These are phyloP conservation scores for Mucor saturninus DNA, from an alignment of 371 early-diverging fungal genomes.

Conservation along the genomic window DNA sequence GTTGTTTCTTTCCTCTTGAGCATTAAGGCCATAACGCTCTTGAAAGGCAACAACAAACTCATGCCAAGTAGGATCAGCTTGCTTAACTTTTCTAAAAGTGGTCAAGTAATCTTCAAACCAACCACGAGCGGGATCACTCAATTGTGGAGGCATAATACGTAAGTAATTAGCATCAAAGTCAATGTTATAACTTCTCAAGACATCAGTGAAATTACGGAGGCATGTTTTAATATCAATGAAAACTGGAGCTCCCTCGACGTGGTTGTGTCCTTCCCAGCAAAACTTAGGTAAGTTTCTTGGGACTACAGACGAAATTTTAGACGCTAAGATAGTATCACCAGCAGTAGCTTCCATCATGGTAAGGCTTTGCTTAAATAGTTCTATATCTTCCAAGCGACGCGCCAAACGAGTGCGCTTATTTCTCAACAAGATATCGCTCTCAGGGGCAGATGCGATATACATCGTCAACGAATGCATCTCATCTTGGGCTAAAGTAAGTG, in stretches of 20 bases:
- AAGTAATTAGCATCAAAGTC: constrained; percentile 2
- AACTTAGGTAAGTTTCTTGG: too few species aligned
- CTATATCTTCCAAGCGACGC: too few species aligned
- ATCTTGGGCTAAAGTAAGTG: too few species aligned
- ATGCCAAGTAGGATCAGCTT: background rate
- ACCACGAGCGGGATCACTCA: background rate
- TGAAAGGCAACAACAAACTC: constrained; percentile 1
- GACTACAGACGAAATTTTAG: too few species aligned
- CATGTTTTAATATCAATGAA: constrained; percentile 7
- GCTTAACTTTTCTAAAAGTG: background rate
- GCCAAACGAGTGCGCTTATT: too few species aligned
- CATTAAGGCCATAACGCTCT: constrained; percentile 3
- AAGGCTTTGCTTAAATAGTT: too few species aligned
- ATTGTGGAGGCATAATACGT: constrained; percentile 9
- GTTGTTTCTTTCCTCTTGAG: background rate
- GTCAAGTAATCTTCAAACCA: constrained; percentile 8
- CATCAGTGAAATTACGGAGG: constrained; percentile 8
- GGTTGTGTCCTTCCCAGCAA: too few species aligned
- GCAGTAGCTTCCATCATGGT: too few species aligned
- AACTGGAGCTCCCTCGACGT: background rate
- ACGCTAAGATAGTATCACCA: too few species aligned
- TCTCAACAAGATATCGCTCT: too few species aligned
- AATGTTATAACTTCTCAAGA: constrained; percentile 1
- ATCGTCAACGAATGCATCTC: too few species aligned
- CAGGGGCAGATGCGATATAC: too few species aligned